Base-by-base conservation (phyloP, 2,329 filamentous ascomycete species). In the Penicillium sumatraense region DNA sequence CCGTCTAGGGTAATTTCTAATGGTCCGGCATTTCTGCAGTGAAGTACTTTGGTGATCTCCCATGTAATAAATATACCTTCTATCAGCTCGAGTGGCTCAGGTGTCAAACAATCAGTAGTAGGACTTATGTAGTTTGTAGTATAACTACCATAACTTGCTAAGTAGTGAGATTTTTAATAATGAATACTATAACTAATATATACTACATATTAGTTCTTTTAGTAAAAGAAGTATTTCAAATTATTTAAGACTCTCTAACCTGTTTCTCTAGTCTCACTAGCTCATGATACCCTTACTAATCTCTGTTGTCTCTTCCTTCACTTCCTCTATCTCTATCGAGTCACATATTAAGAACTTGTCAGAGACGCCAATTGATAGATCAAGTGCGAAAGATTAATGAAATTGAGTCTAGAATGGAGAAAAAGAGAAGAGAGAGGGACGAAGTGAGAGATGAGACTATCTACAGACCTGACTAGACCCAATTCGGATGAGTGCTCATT, bases 1-100 rank as follows among this genome's bases (percentile, higher is more conserved):
- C 41, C 23, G 27, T 53, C 51, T 3, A 53, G 18, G 6, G 51
- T 53, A 8, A 53, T 13, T 14, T 53, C 51, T 10, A 33, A 53
- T 16, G 51, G 51, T 10, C 51, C 51, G 2, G 51, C 23, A 14
- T 53, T 53, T 36, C 44, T 53, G 2, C 35, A 33, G 26, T 36
- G 44, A 38, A 53, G 35, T 2, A 53, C 27, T 14, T 33, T 42
- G 11, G 51, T 36, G 20, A 53, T 42, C 1, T 53, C 45, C 3
- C 20, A 9, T 11, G 48, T 13, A 16, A 6, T 36, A 18, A 36
- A 36, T 9, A n/a, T 36, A 18, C 33, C 33, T 18, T 13, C 5
- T 20, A 36, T 36, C 33, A 2, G 33, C 6, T 1, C n/a, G 3
- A 18, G 33, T 18, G 16, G 33, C 33, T 36, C 5, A n/a, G n/a